Evolutionary conservation across 805 yeast species (phyloP).

Genomic region (Lipomyces japonicus): DNA sequence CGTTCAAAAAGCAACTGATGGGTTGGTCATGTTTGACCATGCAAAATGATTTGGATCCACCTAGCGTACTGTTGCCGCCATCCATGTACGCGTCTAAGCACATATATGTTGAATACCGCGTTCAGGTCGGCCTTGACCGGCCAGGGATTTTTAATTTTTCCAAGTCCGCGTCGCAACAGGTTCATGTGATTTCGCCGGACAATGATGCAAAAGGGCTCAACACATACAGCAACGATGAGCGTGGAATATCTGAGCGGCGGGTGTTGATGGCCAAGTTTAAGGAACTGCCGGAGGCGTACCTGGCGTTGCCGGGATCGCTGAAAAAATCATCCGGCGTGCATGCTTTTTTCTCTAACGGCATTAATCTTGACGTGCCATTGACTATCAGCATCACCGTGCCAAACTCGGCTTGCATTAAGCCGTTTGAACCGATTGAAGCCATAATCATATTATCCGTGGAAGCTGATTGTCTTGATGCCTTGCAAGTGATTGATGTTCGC

Average conservation of each 20-base stretch:
- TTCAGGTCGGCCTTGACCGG: conserved; percentile 6
- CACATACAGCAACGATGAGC: neutral
- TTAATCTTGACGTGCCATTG: too few relatives aligned
- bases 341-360: too few relatives aligned
- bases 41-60: neutral
- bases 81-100: conserved; percentile 1
- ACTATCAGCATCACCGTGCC: too few relatives aligned
- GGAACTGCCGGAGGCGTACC: conserved; percentile 16
- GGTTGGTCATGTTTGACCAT: conserved; percentile 1
- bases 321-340: conserved; percentile 11
- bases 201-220: neutral
- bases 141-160: conserved; percentile 7
- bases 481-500: too few relatives aligned
- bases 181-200: conserved; percentile 4
- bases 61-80: conserved; percentile 14
- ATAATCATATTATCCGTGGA: too few relatives aligned
- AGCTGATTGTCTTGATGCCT: too few relatives aligned
- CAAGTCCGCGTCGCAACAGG: neutral
- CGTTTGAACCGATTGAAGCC: too few relatives aligned
- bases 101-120: conserved; percentile 6
- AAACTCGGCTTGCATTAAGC: too few relatives aligned
- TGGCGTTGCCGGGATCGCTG: conserved; percentile 18
- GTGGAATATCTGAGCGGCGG: too few relatives aligned
- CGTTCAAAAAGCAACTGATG: neutral
- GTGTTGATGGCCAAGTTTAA: conserved; percentile 4